Conservation (phyloP, 2,329 filamentous ascomycete genomes). For the Talaromyces sp. region DNA sequence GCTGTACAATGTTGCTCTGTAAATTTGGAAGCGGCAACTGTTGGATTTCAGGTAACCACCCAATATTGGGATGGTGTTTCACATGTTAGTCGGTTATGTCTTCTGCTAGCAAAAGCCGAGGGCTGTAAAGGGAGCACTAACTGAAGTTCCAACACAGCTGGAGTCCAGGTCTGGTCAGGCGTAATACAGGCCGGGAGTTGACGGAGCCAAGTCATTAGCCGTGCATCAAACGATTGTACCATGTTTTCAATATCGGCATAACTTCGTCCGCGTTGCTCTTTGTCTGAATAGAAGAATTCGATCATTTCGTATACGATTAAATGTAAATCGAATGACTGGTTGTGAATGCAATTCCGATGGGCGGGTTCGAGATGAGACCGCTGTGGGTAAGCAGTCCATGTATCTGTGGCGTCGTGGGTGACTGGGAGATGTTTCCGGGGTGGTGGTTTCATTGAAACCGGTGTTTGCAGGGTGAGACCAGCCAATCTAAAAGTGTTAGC, state of each 20-base stretch:
- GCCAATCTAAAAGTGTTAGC: conserved; percentile 5
- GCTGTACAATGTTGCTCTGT: conserved; percentile 8
- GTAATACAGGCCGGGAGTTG: conserved; percentile 6
- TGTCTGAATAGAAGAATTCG: conserved; percentile 2
- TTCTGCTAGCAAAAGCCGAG: background rate
- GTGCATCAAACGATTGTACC: background rate
- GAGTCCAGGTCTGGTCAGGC: conserved; percentile 5
- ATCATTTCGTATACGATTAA: conserved; percentile 10
- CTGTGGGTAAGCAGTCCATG: conserved; percentile 9
- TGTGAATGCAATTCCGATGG: conserved; percentile 10
- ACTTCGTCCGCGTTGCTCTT: background rate
- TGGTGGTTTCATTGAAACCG: conserved; percentile 5
- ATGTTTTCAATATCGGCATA: conserved; percentile 4
- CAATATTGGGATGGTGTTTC: background rate
- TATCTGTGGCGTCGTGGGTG: conserved; percentile 2
- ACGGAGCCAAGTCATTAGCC: background rate
- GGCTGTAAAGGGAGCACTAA: background rate
- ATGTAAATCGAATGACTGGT: conserved; percentile 9
- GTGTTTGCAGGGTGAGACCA: conserved; percentile 4
- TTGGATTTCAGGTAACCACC: background rate
- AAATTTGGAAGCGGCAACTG: conserved; percentile 5
- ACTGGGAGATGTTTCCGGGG: conserved; percentile 1
- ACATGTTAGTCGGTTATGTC: background rate
- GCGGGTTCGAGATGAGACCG: background rate
- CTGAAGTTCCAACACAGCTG: conserved; percentile 8